A percentile compares a stretch with the other conserved stretches of the same genome.
Evolutionary conservation across 148 eudicot genomes (phyloP).

Genomic region (Heliamphora exappendiculata): DNA sequence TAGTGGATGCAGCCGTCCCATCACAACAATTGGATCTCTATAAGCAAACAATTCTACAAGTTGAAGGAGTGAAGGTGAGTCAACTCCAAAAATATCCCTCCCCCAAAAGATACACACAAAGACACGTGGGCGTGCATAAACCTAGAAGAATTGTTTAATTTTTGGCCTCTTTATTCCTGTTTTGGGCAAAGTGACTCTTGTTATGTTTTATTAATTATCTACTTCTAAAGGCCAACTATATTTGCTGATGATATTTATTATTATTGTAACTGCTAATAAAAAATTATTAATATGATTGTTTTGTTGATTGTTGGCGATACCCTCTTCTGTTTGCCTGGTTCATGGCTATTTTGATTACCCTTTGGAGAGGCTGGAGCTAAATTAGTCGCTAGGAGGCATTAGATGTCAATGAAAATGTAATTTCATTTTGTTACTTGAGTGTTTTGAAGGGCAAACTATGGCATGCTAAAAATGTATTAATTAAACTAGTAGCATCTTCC

Average conservation of each 20-base stretch:
- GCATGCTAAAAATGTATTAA: no score
- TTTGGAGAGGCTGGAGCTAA: neutral
- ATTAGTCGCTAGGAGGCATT: neutral
- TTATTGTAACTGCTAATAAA: neutral
- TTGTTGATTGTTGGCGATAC: neutral
- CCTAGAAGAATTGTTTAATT: neutral
- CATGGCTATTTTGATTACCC: neutral
- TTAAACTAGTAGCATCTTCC: no score
- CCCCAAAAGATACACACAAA: neutral
- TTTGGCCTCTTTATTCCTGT: constrained; percentile 2
- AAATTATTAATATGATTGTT: neutral
- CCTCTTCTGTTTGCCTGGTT: neutral
- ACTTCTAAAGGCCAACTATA: neutral
- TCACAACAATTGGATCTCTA: constrained; percentile 57
- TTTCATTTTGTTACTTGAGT: neutral
- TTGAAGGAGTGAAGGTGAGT: constrained; percentile 83
- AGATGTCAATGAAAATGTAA: neutral
- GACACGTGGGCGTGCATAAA: neutral
- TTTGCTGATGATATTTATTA: neutral
- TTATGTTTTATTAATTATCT: neutral
- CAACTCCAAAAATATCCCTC: neutral
- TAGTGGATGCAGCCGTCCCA: constrained; percentile 98
- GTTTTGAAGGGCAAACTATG: neutral
- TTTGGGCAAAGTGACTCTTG: neutral
- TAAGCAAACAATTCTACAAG: constrained; percentile 54